phyloP scores from a whole-genome alignment of 139 green algal species.

The Protoeuglena noctilucae region DNA sequence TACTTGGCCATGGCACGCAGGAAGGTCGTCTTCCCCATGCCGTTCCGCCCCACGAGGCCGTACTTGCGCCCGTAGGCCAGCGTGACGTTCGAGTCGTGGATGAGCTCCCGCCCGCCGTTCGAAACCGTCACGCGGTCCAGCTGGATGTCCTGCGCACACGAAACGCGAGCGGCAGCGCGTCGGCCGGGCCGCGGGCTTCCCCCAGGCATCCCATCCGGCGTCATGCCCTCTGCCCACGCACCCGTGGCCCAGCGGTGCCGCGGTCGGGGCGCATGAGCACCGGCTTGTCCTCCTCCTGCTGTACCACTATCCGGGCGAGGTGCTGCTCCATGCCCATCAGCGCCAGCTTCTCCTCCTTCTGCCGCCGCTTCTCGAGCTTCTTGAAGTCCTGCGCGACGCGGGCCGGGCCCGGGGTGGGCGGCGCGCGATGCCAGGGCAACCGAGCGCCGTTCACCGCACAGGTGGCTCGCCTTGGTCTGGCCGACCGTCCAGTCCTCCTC shows the following conservation, averaged over 20 bases:
- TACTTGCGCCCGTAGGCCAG: conserved; percentile 61
- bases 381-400: not conserved
- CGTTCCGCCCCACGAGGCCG: conserved; percentile 66
- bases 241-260: not conserved
- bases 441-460: too few relatives aligned
- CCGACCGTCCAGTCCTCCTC: not conserved
- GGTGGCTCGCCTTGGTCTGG: too few relatives aligned
- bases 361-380: not conserved
- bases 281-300: not conserved
- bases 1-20: conserved; percentile 51
- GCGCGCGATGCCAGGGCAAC: too few relatives aligned
- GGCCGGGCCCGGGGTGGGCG: too few relatives aligned
- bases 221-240: not conserved
- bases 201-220: not conserved
- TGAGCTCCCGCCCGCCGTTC: conserved; percentile 54
- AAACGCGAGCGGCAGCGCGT: not conserved
- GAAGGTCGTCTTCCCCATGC: conserved; percentile 75
- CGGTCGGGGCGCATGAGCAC: not conserved
- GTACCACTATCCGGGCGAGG: not conserved
- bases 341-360: not conserved
- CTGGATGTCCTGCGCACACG: conserved; percentile 40
- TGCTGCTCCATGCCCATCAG: not conserved
- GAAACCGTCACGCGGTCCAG: conserved; percentile 59
- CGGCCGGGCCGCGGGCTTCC: not conserved
- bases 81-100: conserved; percentile 38